Evolutionary conservation across 2,329 filamentous ascomycete genomes (phyloP).

Genomic region (Ceratocystiopsis brevicomis): DNA sequence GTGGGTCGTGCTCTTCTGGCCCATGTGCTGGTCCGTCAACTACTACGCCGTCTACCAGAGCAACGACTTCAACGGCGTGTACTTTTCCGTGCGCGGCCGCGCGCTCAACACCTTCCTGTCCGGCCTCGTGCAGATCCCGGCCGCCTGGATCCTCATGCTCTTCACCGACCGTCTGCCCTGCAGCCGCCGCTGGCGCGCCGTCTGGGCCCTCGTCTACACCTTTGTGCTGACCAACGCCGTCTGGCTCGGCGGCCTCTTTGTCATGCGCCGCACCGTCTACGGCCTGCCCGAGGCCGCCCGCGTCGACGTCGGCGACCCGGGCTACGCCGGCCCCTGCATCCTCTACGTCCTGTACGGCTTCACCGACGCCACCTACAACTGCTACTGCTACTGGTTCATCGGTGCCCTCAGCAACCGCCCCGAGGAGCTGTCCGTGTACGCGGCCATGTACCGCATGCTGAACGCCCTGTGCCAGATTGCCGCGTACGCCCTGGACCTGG

Average conservation of each 20-base stretch:
- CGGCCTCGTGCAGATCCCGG: not conserved
- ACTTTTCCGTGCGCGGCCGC: not conserved
- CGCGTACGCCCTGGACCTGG: not conserved
- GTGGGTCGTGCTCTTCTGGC: not conserved
- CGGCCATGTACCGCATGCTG: not conserved
- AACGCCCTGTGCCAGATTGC: not conserved
- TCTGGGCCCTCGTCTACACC: not conserved
- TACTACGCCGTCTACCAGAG: not conserved
- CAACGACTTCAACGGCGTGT: not conserved
- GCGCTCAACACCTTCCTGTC: not conserved
- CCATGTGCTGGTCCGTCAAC: not conserved
- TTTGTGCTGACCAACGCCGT: not conserved
- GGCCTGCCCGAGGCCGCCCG: not conserved
- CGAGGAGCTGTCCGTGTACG: not conserved
- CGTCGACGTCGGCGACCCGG: not conserved
- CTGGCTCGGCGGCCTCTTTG: constrained; percentile 1
- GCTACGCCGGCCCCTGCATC: not conserved
- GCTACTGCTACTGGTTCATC: not conserved
- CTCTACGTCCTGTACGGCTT: not conserved
- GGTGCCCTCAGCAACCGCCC: not conserved
- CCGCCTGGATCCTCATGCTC: not conserved
- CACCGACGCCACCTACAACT: not conserved
- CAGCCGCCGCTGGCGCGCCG: not conserved
- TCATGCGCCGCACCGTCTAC: not conserved
- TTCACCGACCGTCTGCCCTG: not conserved